Percentiles rank a stretch among this genome's conserved stretches.
These are phyloP conservation scores for Prunus armeniaca DNA, from an alignment of 306 rosid genomes.

Conservation along the genomic window DNA sequence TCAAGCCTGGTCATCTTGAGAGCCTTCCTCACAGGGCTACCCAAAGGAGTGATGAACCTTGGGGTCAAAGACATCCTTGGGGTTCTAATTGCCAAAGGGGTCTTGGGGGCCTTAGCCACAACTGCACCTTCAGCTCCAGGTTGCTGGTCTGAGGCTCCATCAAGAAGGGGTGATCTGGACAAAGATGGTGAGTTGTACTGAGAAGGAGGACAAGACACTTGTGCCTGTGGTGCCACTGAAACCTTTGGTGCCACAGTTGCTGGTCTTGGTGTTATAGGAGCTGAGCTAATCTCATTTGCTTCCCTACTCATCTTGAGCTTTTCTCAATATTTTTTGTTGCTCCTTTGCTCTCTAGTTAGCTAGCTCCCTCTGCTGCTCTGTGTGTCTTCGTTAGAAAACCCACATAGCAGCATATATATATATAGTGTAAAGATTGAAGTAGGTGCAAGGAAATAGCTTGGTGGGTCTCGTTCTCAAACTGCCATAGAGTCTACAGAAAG, in stretches of 20 bases:
- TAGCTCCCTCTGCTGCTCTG: background rate
- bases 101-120: slow-evolving; percentile 46
- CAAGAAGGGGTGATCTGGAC: slow-evolving; percentile 33
- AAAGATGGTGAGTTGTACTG: slow-evolving; percentile 40
- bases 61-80: slow-evolving; percentile 35
- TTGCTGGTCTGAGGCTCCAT: slow-evolving; percentile 3
- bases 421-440: background rate
- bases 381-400: slow-evolving; percentile 5
- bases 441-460: background rate
- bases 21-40: slow-evolving; percentile 41
- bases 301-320: slow-evolving; percentile 30
- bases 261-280: slow-evolving; percentile 62
- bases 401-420: background rate
- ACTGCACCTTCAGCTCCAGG: background rate
- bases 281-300: slow-evolving; percentile 54
- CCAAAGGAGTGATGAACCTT: slow-evolving; percentile 37
- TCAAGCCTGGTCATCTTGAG: slow-evolving; percentile 35
- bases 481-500: background rate
- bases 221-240: slow-evolving; percentile 26
- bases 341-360: background rate
- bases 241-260: background rate
- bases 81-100: slow-evolving; percentile 15
- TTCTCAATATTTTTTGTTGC: background rate
- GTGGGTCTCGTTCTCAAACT: background rate
- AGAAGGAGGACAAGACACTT: slow-evolving; percentile 67